These are phyloP conservation scores for Eruca vesicaria DNA, from an alignment of 441 rosid genomes.

Conservation along the genomic window DNA sequence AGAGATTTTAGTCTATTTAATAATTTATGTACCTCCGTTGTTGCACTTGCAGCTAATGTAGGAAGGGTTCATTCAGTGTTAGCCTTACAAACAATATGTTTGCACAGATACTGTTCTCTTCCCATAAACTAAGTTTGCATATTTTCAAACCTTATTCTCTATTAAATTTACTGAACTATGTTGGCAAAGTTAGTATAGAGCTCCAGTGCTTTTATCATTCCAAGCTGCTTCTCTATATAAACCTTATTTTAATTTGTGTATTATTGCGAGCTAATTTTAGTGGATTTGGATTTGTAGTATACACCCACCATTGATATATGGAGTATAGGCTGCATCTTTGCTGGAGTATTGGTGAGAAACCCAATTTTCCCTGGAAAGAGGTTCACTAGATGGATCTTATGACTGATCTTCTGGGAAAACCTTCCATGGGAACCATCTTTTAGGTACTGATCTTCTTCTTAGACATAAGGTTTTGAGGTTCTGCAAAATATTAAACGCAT, in stretches of 20 bases:
- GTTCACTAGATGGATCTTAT: conserved; percentile 89
- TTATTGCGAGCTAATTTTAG: background rate
- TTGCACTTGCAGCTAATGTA: background rate
- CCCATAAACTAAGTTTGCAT: background rate
- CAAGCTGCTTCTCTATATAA: conserved; percentile 47
- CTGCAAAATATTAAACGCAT: background rate
- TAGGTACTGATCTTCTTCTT: conserved; percentile 38
- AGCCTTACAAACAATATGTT: too few species aligned
- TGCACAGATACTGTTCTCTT: too few species aligned
- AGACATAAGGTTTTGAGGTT: background rate
- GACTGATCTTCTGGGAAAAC: conserved; percentile 91
- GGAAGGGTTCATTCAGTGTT: too few species aligned
- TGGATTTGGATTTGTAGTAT: conserved; percentile 52
- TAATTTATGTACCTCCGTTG: background rate
- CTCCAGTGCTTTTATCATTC: conserved; percentile 90
- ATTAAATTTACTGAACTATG: conserved; percentile 60
- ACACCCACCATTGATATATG: conserved; percentile 98
- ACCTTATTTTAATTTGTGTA: background rate
- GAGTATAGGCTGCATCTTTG: conserved; percentile 98
- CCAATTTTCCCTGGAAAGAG: conserved; percentile 88
- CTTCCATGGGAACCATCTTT: conserved; percentile 81
- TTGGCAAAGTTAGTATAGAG: conserved; percentile 93
- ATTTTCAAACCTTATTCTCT: conserved; percentile 5
- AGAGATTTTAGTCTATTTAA: background rate
- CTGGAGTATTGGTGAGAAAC: conserved; percentile 79